Percentiles rank a stretch among this genome's conserved stretches.
phyloP scores from a whole-genome alignment of 2,329 filamentous ascomycete genomes.

The Aspergillus aculeatus region DNA sequence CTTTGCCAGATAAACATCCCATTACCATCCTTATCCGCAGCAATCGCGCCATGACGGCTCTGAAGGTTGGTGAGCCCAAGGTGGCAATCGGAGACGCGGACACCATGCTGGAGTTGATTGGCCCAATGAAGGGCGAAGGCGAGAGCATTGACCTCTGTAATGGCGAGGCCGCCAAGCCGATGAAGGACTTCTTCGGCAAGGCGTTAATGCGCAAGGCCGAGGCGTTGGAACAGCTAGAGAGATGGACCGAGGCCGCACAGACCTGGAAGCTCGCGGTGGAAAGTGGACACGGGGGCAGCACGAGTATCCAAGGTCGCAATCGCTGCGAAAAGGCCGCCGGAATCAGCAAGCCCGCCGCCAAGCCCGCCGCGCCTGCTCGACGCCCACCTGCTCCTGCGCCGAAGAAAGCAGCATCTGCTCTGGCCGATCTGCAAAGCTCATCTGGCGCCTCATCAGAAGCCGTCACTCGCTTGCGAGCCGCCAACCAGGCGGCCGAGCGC shows the following conservation, averaged over 20 bases:
- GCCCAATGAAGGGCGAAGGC: slow-evolving; percentile 71
- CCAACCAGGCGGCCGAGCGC: slow-evolving; percentile 79
- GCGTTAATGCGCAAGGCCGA: slow-evolving; percentile 93
- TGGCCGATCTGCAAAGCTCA: slow-evolving; percentile 37
- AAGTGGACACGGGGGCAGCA: slow-evolving; percentile 78
- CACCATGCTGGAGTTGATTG: slow-evolving; percentile 74
- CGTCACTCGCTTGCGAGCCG: slow-evolving; percentile 75
- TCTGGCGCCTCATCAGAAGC: slow-evolving; percentile 63
- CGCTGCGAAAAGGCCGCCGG: slow-evolving; percentile 86
- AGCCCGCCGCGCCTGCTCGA: slow-evolving; percentile 47
- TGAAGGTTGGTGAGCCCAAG: slow-evolving; percentile 92
- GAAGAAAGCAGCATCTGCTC: slow-evolving; percentile 32
- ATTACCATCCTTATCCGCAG: slow-evolving; percentile 84
- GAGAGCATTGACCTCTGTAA: slow-evolving; percentile 72
- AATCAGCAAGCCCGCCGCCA: slow-evolving; percentile 54
- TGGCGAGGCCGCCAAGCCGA: slow-evolving; percentile 70
- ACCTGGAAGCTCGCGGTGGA: slow-evolving; percentile 84
- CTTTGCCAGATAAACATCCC: slow-evolving; percentile 75
- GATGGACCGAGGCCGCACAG: slow-evolving; percentile 77
- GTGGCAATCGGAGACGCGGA: slow-evolving; percentile 83
- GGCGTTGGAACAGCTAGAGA: slow-evolving; percentile 91
- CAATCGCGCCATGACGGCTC: slow-evolving; percentile 83
- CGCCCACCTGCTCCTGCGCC: slow-evolving; percentile 48
- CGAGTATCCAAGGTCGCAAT: slow-evolving; percentile 80
- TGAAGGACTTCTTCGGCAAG: slow-evolving; percentile 92